Conservation (phyloP, 805 yeast species). For the Cyberlindnera americana region DNA sequence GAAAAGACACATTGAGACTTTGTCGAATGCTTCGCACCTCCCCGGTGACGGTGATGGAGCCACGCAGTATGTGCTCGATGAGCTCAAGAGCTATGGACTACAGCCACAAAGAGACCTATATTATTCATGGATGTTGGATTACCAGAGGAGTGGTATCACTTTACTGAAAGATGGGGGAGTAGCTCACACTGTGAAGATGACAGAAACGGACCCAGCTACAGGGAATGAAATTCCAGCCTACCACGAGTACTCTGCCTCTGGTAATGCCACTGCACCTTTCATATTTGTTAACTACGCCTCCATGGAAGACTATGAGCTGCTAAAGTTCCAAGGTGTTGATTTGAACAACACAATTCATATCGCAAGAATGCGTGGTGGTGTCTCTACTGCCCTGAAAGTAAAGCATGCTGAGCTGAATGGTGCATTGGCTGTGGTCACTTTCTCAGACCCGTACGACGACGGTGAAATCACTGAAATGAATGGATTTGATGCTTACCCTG, state of each 20-base stretch:
- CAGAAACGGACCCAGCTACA: constrained; percentile 43
- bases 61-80: constrained; percentile 47
- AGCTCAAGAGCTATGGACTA: constrained; percentile 50
- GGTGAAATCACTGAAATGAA: constrained; percentile 48
- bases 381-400: constrained; percentile 54
- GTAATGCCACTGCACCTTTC: constrained; percentile 51
- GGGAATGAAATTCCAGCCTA: constrained; percentile 51
- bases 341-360: constrained; percentile 57
- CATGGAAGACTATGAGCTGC: constrained; percentile 45
- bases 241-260: constrained; percentile 64
- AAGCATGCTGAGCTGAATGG: constrained; percentile 60
- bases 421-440: constrained; percentile 52
- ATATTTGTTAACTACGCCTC: constrained; percentile 62
- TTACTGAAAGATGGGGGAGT: constrained; percentile 33
- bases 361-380: constrained; percentile 48
- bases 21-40: constrained; percentile 25
- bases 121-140: constrained; percentile 53
- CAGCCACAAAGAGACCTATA: constrained; percentile 49
- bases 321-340: constrained; percentile 39
- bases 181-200: constrained; percentile 44
- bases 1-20: constrained; percentile 25
- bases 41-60: constrained; percentile 30
- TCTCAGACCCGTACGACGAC: constrained; percentile 60
- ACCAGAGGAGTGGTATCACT: constrained; percentile 42
- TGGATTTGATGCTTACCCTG: constrained; percentile 56